Evolutionary conservation across 495 filamentous ascomycete genomes (phyloP).

Genomic region (Neurospora sp.): DNA sequence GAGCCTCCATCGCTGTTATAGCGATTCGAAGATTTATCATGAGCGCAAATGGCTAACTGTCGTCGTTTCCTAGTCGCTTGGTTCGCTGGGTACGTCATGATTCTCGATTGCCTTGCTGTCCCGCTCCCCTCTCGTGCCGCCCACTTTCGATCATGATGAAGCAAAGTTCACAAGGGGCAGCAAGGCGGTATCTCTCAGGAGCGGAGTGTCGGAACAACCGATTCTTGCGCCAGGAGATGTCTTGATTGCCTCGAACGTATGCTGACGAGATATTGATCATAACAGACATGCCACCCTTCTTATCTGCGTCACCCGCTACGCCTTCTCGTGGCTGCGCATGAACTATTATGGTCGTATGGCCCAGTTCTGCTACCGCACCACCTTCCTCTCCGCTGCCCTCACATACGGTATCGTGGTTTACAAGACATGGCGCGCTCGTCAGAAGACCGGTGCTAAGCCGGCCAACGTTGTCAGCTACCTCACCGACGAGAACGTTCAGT

Average conservation of each 20-base stretch:
- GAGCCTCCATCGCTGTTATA: constrained; percentile 5
- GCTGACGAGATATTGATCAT: neutral
- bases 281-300: constrained; percentile 73
- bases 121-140: neutral
- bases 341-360: constrained; percentile 67
- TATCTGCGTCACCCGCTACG: constrained; percentile 70
- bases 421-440: constrained; percentile 83
- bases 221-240: neutral
- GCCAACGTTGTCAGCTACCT: constrained; percentile 53
- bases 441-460: constrained; percentile 50
- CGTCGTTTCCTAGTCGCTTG: constrained; percentile 43
- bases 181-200: neutral
- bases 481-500: constrained; percentile 94
- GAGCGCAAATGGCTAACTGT: constrained; percentile 15
- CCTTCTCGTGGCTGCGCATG: constrained; percentile 72
- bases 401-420: constrained; percentile 99
- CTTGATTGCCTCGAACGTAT: neutral
- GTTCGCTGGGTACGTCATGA: constrained; percentile 74
- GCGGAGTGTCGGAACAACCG: neutral
- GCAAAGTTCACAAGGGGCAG: neutral
- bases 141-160: neutral
- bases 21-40: neutral
- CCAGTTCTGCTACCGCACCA: constrained; percentile 72
- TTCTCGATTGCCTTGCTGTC: neutral
- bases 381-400: constrained; percentile 76